These are phyloP conservation scores for Hemerocallis citrina DNA, from an alignment of 106 monocot genomes.

Conservation along the genomic window DNA sequence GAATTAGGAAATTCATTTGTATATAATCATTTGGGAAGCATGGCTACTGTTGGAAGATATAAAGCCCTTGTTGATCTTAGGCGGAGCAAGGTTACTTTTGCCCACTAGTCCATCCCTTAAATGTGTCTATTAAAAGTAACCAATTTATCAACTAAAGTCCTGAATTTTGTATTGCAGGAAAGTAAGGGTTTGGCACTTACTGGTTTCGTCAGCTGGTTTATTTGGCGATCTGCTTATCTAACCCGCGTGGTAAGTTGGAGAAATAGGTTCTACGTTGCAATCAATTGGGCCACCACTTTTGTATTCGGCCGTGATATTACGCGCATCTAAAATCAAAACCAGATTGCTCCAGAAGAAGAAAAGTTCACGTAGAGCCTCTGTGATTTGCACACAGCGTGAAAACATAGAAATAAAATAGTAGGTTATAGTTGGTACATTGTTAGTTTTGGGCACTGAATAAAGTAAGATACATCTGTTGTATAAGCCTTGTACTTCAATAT, in stretches of 20 bases:
- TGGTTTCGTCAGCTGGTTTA: slow-evolving; percentile 90
- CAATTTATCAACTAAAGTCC: no score
- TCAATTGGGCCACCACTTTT: slow-evolving; percentile 83
- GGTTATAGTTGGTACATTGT: no score
- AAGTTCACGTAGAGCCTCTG: no score
- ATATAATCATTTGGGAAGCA: slow-evolving; percentile 91
- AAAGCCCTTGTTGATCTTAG: slow-evolving; percentile 96
- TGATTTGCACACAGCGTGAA: no score
- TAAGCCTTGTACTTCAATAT: no score
- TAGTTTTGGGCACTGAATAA: no score
- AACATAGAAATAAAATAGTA: no score
- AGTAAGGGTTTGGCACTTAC: slow-evolving; percentile 68
- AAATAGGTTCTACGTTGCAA: slow-evolving; percentile 85
- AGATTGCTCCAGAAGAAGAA: no score
- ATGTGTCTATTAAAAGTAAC: not conserved
- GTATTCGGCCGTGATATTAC: slow-evolving; percentile 81
- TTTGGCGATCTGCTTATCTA: slow-evolving; percentile 87
- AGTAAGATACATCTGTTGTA: no score
- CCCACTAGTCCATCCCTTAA: not conserved
- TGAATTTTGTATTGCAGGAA: slow-evolving; percentile 34
- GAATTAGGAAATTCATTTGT: slow-evolving; percentile 72
- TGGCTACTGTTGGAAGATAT: slow-evolving; percentile 92
- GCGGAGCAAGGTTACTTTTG: slow-evolving; percentile 70
- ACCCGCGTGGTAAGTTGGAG: slow-evolving; percentile 95
- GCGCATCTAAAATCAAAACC: not conserved